Percentiles rank a stretch among this genome's conserved stretches.
phyloP scores from a whole-genome alignment of 371 early-diverging fungal species.

The Basidiobolus meristosporus region DNA sequence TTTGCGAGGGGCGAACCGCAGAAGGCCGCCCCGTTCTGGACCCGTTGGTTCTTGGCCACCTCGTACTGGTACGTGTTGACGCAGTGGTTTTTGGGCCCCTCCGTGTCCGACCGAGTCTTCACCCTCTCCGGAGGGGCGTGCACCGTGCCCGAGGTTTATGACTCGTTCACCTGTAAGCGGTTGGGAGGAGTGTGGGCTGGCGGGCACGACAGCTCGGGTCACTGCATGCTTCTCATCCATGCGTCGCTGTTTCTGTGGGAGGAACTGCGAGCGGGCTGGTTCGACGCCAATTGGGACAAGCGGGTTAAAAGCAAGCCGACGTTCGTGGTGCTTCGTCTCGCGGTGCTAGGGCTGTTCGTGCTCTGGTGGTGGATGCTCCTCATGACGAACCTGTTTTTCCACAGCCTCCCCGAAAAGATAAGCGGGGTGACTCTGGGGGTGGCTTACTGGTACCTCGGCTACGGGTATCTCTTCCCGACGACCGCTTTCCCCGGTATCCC shows the following conservation, averaged over 20 bases:
- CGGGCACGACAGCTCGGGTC: slow-evolving; percentile 75
- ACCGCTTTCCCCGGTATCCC: not conserved
- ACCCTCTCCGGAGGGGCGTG: slow-evolving; percentile 47
- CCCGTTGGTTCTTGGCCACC: slow-evolving; percentile 44
- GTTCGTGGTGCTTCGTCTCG: not conserved
- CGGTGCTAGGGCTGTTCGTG: not conserved
- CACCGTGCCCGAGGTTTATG: slow-evolving; percentile 6
- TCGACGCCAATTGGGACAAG: too few relatives aligned
- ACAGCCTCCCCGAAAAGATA: not conserved
- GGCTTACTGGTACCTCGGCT: not conserved
- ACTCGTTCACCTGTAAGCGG: slow-evolving; percentile 21
- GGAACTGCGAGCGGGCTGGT: slow-evolving; percentile 14
- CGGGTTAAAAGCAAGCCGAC: too few relatives aligned
- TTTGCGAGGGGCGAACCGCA: slow-evolving; percentile 6
- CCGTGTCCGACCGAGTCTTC: slow-evolving; percentile 61
- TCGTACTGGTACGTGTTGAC: slow-evolving; percentile 65
- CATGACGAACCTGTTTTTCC: not conserved
- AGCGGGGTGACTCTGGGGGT: not conserved
- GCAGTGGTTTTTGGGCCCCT: slow-evolving; percentile 69
- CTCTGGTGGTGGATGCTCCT: slow-evolving; percentile 1
- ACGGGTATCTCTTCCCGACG: not conserved
- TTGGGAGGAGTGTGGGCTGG: slow-evolving; percentile 56
- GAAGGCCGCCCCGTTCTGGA: not conserved
- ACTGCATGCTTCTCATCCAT: slow-evolving; percentile 74
- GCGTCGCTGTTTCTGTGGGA: slow-evolving; percentile 60